Evolutionary conservation across 768 basidiomycete genomes (phyloP).

Genomic region (Neoboletus brunneissimus): DNA sequence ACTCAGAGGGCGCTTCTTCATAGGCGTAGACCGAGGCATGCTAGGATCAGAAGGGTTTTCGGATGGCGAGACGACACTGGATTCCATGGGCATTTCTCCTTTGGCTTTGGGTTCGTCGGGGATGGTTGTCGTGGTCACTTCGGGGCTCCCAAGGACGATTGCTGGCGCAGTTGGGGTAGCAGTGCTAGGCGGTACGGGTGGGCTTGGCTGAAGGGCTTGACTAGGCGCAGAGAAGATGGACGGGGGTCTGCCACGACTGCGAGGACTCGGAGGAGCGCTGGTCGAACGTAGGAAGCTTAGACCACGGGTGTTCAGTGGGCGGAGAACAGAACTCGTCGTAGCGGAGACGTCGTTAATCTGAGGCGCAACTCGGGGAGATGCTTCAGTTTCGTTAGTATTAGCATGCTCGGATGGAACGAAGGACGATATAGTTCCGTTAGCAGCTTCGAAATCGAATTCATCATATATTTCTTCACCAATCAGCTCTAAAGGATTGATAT

Average conservation of each 20-base stretch:
- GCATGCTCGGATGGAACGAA: conserved; percentile 37
- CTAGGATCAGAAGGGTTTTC: not conserved
- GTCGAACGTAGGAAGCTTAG: conserved; percentile 52
- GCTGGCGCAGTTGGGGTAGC: not conserved
- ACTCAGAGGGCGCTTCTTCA: conserved; percentile 19
- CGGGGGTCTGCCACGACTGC: conserved; percentile 22
- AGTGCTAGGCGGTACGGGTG: not conserved
- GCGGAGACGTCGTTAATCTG: conserved; percentile 9
- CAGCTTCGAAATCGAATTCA: conserved; percentile 81
- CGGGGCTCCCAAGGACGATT: not conserved
- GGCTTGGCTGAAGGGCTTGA: not conserved
- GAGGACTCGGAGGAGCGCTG: conserved; percentile 57
- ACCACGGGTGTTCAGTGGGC: conserved; percentile 44
- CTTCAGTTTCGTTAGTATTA: conserved; percentile 29
- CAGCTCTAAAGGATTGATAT: conserved; percentile 51
- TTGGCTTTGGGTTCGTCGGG: conserved; percentile 4
- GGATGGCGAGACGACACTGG: not conserved
- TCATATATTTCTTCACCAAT: conserved; percentile 94
- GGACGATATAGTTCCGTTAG: conserved; percentile 50
- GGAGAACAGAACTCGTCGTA: conserved; percentile 30
- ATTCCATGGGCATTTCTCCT: not conserved
- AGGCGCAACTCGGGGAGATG: not conserved
- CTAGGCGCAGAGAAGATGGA: conserved; percentile 6
- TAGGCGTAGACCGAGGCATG: not conserved
- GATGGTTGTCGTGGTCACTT: not conserved